Base-by-base conservation (phyloP, 148 eudicot genomes). In the Rhododendron henanense region DNA sequence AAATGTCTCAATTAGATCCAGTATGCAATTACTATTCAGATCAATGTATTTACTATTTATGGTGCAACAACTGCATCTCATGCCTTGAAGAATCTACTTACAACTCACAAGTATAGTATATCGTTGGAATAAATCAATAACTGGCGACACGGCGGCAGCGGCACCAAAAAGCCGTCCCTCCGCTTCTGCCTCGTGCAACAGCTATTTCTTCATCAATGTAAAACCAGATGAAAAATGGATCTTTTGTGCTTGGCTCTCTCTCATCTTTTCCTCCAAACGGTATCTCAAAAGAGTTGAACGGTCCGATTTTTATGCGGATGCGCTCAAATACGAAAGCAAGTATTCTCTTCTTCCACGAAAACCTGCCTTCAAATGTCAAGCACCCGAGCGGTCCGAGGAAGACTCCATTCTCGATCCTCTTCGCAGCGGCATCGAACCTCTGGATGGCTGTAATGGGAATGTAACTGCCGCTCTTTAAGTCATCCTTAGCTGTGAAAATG, bases 371-470 rank as follows among this genome's bases (percentile, higher is more conserved):
- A 85, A 97, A 97, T 23, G 96, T 93, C 88, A 96, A 88, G 45
- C 87, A 89, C 28, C 98, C 98, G 10, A 97, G 55, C 37, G 94
- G 90, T 6, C 98, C 98, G 69, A 97, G 91, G 86, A 90, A 97
- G 79, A 95, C 94, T 76, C 99, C 99, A 78, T 97, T 97, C 89
- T 97, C 99, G 65, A 97, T 95, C 92, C 95, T 93, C 92, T 88
- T 93, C 44, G 6, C 5, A 55, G 10, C 4, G 4, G 61, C 31
- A 78, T 47, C 50, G 2, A 47, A 47, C 50, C 50, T 47, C 50
- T 47, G 50, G 50, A 47, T 11, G 11, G 50, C 50, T 47, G 50
- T 47, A 47, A 47, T 47, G 50, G 50, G 50, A 47, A 47, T 47
- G 50, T 47, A 47, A 21, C 47, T 0, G 44, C 44, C 44, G 44